Percentiles rank a stretch among this genome's conserved stretches.
Conservation (phyloP, 1,284 basidiomycete genomes). For the Rhodotorula sp. region DNA sequence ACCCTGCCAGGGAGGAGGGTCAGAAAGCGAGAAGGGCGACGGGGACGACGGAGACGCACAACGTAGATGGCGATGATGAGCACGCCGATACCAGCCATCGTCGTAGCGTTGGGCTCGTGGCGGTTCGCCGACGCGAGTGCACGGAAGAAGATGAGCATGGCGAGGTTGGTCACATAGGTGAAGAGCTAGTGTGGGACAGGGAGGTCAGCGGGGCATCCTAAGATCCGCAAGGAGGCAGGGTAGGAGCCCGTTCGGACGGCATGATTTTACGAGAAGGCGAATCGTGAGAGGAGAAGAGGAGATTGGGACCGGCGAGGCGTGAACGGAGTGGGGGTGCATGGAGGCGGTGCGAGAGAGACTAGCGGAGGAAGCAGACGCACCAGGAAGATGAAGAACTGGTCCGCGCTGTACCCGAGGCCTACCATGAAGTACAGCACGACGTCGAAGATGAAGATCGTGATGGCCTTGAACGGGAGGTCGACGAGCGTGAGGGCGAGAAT, state of each 20-base stretch:
- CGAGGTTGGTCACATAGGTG: conserved; percentile 52
- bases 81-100: conserved; percentile 45
- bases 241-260: no score
- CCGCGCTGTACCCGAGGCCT: conserved; percentile 52
- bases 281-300: no score
- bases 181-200: conserved; percentile 41
- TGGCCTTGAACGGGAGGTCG: conserved; percentile 57
- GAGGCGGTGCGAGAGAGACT: no score
- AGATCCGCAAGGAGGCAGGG: no score
- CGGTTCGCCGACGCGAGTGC: conserved; percentile 54
- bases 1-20: not conserved
- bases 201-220: no score
- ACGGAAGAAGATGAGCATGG: conserved; percentile 56
- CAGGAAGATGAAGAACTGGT: conserved; percentile 52
- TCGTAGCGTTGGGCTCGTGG: conserved; percentile 45
- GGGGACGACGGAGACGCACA: conserved; percentile 43
- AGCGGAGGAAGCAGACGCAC: not conserved
- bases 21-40: not conserved
- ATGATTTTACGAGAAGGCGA: not conserved
- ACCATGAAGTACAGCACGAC: conserved; percentile 55
- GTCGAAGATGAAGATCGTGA: conserved; percentile 38
- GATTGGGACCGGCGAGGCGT: no score
- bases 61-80: conserved; percentile 56
- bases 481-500: conserved; percentile 54
- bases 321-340: no score